These are phyloP conservation scores for Venturia effusa DNA, from an alignment of 2,329 filamentous ascomycete genomes.

Conservation along the genomic window DNA sequence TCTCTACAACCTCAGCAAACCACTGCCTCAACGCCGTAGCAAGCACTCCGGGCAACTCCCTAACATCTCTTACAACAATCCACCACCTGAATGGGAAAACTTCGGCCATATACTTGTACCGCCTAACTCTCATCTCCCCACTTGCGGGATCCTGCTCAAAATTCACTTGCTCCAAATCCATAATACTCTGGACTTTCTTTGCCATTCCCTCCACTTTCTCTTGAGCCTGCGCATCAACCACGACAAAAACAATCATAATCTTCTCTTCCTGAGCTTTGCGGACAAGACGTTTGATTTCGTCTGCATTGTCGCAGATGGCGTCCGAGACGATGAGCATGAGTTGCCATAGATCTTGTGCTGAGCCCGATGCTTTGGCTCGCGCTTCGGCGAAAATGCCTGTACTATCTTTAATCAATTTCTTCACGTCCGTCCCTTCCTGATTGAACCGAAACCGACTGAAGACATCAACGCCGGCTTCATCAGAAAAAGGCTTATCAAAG, in stretches of 20 bases:
- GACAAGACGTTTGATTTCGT: slow-evolving; percentile 68
- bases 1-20: slow-evolving; percentile 65
- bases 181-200: slow-evolving; percentile 54
- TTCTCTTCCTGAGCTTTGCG: slow-evolving; percentile 82
- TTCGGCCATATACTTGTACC: slow-evolving; percentile 77
- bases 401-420: slow-evolving; percentile 62
- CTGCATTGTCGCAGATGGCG: slow-evolving; percentile 84
- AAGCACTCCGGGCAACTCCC: slow-evolving; percentile 80
- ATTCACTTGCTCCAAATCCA: slow-evolving; percentile 79
- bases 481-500: slow-evolving; percentile 71
- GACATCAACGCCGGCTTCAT: slow-evolving; percentile 70
- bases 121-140: slow-evolving; percentile 58
- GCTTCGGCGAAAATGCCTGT: slow-evolving; percentile 76
- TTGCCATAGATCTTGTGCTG: slow-evolving; percentile 76
- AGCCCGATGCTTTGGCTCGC: slow-evolving; percentile 40
- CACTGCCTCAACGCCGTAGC: slow-evolving; percentile 85
- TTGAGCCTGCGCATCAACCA: slow-evolving; percentile 58
- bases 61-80: slow-evolving; percentile 82
- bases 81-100: slow-evolving; percentile 97
- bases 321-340: slow-evolving; percentile 88
- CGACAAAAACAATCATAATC: slow-evolving; percentile 97
- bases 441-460: slow-evolving; percentile 77
- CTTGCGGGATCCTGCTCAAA: slow-evolving; percentile 57
- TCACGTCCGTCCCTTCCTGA: slow-evolving; percentile 79
- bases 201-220: slow-evolving; percentile 24